Percentiles rank a stretch among this genome's conserved stretches.
Conservation (phyloP, 225 moss, liverwort and hornwort genomes). For the Polytrichum commune region DNA sequence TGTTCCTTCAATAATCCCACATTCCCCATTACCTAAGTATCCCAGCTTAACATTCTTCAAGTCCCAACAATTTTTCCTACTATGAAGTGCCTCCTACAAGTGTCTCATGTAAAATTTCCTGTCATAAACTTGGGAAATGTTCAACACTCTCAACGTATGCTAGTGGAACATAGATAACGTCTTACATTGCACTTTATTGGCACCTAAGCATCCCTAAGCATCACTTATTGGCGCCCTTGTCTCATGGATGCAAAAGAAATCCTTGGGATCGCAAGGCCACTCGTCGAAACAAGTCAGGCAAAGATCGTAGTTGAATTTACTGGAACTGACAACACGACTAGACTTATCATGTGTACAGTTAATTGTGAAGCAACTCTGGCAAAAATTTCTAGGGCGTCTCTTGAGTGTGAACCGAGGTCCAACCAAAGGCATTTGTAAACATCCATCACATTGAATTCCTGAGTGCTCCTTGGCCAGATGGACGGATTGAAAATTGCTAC, state of each 20-base stretch:
- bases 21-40: too few relatives aligned
- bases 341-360: background rate
- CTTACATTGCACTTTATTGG: too few relatives aligned
- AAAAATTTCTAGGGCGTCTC: background rate
- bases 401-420: background rate
- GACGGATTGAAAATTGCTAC: background rate
- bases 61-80: too few relatives aligned
- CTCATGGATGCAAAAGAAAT: background rate
- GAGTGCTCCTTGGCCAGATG: background rate
- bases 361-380: background rate
- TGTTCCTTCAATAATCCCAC: too few relatives aligned
- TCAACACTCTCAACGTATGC: too few relatives aligned
- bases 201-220: too few relatives aligned
- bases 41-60: too few relatives aligned
- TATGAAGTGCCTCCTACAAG: too few relatives aligned
- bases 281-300: conserved; percentile 5
- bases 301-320: background rate
- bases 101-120: too few relatives aligned
- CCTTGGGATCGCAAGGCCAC: background rate
- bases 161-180: too few relatives aligned
- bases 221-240: background rate
- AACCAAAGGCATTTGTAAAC: background rate
- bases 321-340: background rate
- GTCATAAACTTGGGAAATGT: too few relatives aligned
- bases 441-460: background rate